Conservation (phyloP, 257 asterid genomes). For the Solanum pimpinellifolium region DNA sequence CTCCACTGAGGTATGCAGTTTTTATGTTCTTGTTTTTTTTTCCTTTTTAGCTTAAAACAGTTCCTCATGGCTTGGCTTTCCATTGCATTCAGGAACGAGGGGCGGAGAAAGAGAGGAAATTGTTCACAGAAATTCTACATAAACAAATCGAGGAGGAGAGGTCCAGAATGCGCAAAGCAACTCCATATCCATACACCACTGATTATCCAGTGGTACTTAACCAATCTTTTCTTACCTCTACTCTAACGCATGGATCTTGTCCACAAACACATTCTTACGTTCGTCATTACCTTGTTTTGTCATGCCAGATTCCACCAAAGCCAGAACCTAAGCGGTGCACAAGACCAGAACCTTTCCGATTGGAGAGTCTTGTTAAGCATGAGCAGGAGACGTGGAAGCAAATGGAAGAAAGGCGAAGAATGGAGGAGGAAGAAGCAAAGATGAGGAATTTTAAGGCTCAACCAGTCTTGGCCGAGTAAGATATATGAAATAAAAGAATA, state of each 20-base stretch:
- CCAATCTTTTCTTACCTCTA: not conserved
- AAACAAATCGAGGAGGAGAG: slow-evolving; percentile 77
- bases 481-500: not conserved
- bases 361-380: slow-evolving; percentile 77
- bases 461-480: slow-evolving; percentile 74
- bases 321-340: slow-evolving; percentile 95
- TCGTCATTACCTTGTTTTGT: not conserved
- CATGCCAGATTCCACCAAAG: slow-evolving; percentile 69
- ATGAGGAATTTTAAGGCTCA: slow-evolving; percentile 82
- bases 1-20: slow-evolving; percentile 58
- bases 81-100: slow-evolving; percentile 65
- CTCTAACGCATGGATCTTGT: not conserved
- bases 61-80: not conserved
- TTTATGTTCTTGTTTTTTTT: not conserved
- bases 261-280: not conserved
- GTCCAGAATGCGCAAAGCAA: slow-evolving; percentile 69
- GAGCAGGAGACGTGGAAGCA: slow-evolving; percentile 81
- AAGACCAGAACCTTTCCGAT: slow-evolving; percentile 73
- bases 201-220: slow-evolving; percentile 77
- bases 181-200: slow-evolving; percentile 98
- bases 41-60: not conserved
- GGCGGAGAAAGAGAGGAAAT: slow-evolving; percentile 61
- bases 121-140: slow-evolving; percentile 45
- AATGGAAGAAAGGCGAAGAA: slow-evolving; percentile 65
- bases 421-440: slow-evolving; percentile 68